Evolutionary conservation across 768 basidiomycete genomes (phyloP).

Genomic region (Tulasnella calospora): DNA sequence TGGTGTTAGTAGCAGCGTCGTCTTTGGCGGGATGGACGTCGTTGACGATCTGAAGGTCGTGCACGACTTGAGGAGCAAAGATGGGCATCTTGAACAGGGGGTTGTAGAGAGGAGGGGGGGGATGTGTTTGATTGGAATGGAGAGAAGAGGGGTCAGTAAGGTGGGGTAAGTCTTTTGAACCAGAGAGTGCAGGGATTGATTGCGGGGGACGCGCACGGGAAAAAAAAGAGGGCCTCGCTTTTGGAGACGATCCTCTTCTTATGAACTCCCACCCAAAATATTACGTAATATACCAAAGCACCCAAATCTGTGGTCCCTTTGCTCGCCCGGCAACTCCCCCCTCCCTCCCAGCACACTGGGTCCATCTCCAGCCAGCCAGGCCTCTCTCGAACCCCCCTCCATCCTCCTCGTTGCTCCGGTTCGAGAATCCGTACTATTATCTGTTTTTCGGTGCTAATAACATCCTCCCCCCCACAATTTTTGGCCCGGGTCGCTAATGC

Average conservation of each 20-base stretch:
- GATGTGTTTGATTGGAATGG: background rate
- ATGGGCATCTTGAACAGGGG: background rate
- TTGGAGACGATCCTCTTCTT: constrained; percentile 10
- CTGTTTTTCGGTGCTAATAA: background rate
- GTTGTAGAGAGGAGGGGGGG: background rate
- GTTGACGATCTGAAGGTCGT: background rate
- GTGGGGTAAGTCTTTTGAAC: constrained; percentile 8
- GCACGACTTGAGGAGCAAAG: background rate
- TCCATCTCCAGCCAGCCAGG: constrained; percentile 3
- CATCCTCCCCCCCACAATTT: background rate
- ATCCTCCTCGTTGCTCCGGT: constrained; percentile 1
- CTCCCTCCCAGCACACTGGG: background rate
- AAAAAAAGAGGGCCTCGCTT: constrained; percentile 10
- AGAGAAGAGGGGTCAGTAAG: background rate
- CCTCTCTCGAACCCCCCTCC: background rate
- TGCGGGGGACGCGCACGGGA: background rate
- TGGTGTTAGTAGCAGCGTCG: background rate
- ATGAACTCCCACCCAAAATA: constrained; percentile 1
- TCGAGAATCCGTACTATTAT: background rate
- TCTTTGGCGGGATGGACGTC: constrained; percentile 3
- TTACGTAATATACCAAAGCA: background rate
- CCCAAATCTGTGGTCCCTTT: background rate
- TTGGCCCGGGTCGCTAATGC: background rate
- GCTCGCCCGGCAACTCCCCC: background rate
- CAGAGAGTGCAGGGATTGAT: background rate